These are phyloP conservation scores for Saposhnikovia divaricata DNA, from an alignment of 129 eudicot genomes.

Conservation along the genomic window DNA sequence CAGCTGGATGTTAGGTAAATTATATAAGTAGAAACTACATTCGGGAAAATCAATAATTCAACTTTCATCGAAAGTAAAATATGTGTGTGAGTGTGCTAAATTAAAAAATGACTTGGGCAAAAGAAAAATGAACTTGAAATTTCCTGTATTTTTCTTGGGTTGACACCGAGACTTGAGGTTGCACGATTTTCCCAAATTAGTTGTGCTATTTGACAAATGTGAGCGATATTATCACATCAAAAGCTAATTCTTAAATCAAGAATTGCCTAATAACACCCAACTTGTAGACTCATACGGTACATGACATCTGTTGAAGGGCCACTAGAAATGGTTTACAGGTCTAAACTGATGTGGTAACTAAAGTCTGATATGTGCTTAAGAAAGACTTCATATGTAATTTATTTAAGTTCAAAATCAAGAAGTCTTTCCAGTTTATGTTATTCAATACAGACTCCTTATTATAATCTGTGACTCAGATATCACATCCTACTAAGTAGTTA, in stretches of 20 bases:
- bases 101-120: slow-evolving; percentile 29
- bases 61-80: slow-evolving; percentile 22
- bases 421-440: not conserved
- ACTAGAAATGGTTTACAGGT: not conserved
- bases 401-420: not conserved
- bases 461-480: not conserved
- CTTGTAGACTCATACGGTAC: not conserved
- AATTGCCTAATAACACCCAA: not conserved
- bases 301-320: not conserved
- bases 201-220: not conserved
- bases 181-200: not conserved
- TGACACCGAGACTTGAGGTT: not conserved
- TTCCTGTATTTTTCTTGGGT: not conserved
- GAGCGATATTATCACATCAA: not conserved
- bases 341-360: not conserved
- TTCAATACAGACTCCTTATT: not conserved
- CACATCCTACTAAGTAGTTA: not conserved
- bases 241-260: not conserved
- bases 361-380: not conserved
- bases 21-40: slow-evolving; percentile 48
- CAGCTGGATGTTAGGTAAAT: slow-evolving; percentile 35
- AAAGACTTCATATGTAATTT: not conserved
- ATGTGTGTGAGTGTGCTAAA: not conserved
- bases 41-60: slow-evolving; percentile 17
- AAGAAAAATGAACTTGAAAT: slow-evolving; percentile 5